phyloP scores from a whole-genome alignment of 2,329 filamentous ascomycete genomes.

The Bipolaris cookei region DNA sequence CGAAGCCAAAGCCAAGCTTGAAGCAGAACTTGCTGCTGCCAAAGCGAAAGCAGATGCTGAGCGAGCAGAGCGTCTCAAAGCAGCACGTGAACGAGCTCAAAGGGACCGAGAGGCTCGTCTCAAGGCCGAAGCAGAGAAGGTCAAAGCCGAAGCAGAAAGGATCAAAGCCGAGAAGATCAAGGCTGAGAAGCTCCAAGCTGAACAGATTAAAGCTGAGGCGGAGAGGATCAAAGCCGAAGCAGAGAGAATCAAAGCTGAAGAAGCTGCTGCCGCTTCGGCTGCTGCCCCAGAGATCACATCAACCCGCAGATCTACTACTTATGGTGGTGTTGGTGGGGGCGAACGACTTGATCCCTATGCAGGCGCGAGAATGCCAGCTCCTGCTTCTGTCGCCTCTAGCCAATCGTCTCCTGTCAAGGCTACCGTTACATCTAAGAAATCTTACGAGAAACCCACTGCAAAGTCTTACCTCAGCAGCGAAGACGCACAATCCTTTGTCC shows the following conservation, averaged over 20 bases:
- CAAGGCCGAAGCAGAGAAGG: conserved; percentile 45
- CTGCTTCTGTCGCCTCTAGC: conserved; percentile 46
- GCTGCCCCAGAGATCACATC: conserved; percentile 27
- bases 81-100: conserved; percentile 48
- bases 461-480: conserved; percentile 66
- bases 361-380: conserved; percentile 57
- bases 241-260: conserved; percentile 35
- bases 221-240: conserved; percentile 47
- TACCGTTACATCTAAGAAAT: conserved; percentile 49
- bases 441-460: conserved; percentile 59
- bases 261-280: conserved; percentile 26
- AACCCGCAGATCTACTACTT: conserved; percentile 43
- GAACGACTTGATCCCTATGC: conserved; percentile 76
- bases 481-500: conserved; percentile 8
- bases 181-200: conserved; percentile 25
- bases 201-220: conserved; percentile 45
- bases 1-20: conserved; percentile 42
- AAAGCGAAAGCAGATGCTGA: conserved; percentile 46
- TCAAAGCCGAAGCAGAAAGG: conserved; percentile 39
- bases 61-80: conserved; percentile 29
- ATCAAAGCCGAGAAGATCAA: conserved; percentile 21
- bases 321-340: conserved; percentile 61
- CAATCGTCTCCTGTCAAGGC: conserved; percentile 49
- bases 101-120: conserved; percentile 47
- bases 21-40: conserved; percentile 44